Base-by-base conservation (phyloP, 2,329 filamentous ascomycete genomes). In the Thielaviopsis punctulata region DNA sequence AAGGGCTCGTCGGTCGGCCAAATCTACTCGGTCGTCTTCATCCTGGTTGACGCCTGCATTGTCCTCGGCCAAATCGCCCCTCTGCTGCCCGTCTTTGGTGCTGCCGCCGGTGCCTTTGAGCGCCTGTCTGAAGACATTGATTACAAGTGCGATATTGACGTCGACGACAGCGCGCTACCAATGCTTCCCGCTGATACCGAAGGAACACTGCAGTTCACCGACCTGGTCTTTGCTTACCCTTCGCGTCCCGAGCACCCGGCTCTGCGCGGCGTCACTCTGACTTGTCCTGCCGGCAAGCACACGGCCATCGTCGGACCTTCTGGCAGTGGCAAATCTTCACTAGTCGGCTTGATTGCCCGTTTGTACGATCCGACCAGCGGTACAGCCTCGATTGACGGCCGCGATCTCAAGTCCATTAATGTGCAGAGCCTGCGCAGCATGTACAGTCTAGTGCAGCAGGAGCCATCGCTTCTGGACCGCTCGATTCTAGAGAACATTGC, bases 11-110 rank as follows among this genome's bases (percentile, higher is more conserved):
- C 67, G 0, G 65, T 73, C 8, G 69, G 71, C 36, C 62, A 66
- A n/a, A 68, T 79, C 15, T 82, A 81, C 57, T 79, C 77, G 0
- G 78, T 81, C 25, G 76, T 82, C 12, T 78, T 82, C 51, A 66
- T 82, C 25, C 74, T 82, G 10, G 69, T 82, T 1, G 79, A 82
- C 57, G 76, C 77, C 23, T 78, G 77, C 8, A 75, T 83, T 48
- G 71, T 82, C 30, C 68, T 83, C 22, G 77, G 79, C 25, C 72
- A 73, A 50, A 76, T 82, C 48, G 78, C 77, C 0, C 80, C 80
- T 0, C 72, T 82, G 48, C 64, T 84, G 13, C 76, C 79, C 13
- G 72, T 79, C 10, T 74, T 83, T 27, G 73, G 74, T 1, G 68
- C 72, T 27, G 78, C 79, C 0, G 70, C 76, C 2, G 69, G 75